phyloP scores from a whole-genome alignment of 2,329 filamentous ascomycete species.

The Neonectria punicea region DNA sequence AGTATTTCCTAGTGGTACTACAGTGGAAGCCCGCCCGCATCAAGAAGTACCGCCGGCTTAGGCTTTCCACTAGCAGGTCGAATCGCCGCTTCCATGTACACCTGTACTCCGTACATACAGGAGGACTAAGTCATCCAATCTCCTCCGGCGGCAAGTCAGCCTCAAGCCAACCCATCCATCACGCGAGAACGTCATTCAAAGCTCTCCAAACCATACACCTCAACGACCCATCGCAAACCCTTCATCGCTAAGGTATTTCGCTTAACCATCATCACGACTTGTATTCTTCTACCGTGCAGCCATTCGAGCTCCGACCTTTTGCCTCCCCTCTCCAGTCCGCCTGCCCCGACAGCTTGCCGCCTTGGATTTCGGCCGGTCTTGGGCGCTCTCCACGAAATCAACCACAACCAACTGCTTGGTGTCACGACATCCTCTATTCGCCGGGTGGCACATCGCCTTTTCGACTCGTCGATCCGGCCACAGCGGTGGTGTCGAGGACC shows the following conservation, averaged over 20 bases:
- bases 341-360: not conserved
- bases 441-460: conserved; percentile 21
- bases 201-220: not conserved
- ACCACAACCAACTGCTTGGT: conserved; percentile 18
- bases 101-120: not conserved
- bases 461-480: conserved; percentile 30
- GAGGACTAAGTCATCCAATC: conserved; percentile 31
- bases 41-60: conserved; percentile 1
- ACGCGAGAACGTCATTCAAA: conserved; percentile 40
- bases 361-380: conserved; percentile 12
- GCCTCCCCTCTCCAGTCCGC: not conserved
- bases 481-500: conserved; percentile 27
- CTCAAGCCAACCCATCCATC: conserved; percentile 15
- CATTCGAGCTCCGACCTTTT: not conserved
- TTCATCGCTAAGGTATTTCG: conserved; percentile 5
- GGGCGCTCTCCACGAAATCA: conserved; percentile 13
- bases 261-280: not conserved
- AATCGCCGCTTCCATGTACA: not conserved
- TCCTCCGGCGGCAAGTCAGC: conserved; percentile 19
- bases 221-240: not conserved
- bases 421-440: conserved; percentile 17
- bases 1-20: not conserved
- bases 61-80: conserved; percentile 4
- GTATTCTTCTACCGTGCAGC: not conserved
- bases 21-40: not conserved